Evolutionary conservation across 2,329 filamentous ascomycete species (phyloP), one percentile per base, ranked within the genome.

Genomic region (Calonectria multiphialidica): DNA sequence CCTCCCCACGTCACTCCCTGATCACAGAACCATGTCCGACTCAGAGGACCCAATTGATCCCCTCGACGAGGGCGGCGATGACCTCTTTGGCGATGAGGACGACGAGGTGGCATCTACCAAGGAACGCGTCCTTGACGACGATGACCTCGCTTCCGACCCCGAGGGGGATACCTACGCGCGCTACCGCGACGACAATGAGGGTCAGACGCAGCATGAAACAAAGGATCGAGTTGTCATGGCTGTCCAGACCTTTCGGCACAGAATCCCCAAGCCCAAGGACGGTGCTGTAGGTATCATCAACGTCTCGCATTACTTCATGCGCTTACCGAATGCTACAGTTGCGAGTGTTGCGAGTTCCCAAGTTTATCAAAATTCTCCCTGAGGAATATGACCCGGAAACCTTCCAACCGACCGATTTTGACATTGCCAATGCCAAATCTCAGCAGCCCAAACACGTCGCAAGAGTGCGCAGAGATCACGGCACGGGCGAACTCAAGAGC

Each of bases 331-430:
- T 45, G 44, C 10, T 44, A 8, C 62, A 94, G 93, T 86, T 94
- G 61, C 93, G 93, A 82, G 87, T 93, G 6, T 83, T 95, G 78
- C 92, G 92, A 76, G 88, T 96, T 2, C 94, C 94, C 35, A 88
- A 90, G 25, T 96, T 96, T 83, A 85, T 96, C 78, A 90, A 90
- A 64, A 88, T 95, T 74, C 88, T 93, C 49, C 92, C 94, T 21
- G 88, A 90, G 72, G 88, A 90, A 72, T 96, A 93, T 86, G 87
- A 91, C 65, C 85, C 90, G 47, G 89, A 91, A 55, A 91, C 87
- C 3, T 96, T 93, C 83, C 88, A 92, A 78, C 90, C 93, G 6
- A 87, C 86, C 57, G 85, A 86, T 55, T 88, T 87, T 81, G 90
- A 91, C 72, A 81, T 89, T 35, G 84, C 86, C 64, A 90, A 91